Evolutionary conservation across 768 basidiomycete genomes (phyloP).

Genomic region (Lactarius hatsudake): DNA sequence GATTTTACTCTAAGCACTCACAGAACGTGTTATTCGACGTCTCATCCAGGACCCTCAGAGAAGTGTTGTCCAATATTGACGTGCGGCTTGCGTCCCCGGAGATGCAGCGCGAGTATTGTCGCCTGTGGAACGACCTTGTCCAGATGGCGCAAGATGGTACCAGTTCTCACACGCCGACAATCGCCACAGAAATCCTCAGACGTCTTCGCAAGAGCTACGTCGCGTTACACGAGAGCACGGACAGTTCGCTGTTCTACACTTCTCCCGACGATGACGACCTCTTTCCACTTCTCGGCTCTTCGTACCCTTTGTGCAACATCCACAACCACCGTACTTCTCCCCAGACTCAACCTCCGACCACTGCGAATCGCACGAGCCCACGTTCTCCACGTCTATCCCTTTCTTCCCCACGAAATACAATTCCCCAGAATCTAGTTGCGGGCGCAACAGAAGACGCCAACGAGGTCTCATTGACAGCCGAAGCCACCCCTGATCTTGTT

Average conservation of each 20-base stretch:
- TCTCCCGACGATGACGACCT: not conserved
- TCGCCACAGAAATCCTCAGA: not conserved
- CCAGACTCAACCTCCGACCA: not conserved
- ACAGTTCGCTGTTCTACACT: not conserved
- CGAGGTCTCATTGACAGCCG: no score
- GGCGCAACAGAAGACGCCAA: not conserved
- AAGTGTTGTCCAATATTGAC: not conserved
- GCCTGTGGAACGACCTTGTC: slow-evolving; percentile 2
- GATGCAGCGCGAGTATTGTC: slow-evolving; percentile 5
- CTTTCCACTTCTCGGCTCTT: not conserved
- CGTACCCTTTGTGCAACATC: not conserved
- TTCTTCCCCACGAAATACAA: not conserved
- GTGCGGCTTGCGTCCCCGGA: not conserved
- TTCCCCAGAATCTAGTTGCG: not conserved
- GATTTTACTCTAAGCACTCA: not conserved
- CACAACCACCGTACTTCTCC: not conserved
- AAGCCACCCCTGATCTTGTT: not conserved
- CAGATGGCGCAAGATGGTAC: not conserved
- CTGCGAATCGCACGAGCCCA: not conserved
- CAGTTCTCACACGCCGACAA: not conserved
- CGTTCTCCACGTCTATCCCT: not conserved
- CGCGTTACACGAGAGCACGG: not conserved
- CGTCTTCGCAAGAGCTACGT: not conserved
- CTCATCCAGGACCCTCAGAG: no score
- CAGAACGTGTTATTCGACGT: no score